A percentile compares a stretch with the other conserved stretches of the same genome.
Conservation (phyloP, 768 basidiomycete genomes). For the Boletellus ananas region DNA sequence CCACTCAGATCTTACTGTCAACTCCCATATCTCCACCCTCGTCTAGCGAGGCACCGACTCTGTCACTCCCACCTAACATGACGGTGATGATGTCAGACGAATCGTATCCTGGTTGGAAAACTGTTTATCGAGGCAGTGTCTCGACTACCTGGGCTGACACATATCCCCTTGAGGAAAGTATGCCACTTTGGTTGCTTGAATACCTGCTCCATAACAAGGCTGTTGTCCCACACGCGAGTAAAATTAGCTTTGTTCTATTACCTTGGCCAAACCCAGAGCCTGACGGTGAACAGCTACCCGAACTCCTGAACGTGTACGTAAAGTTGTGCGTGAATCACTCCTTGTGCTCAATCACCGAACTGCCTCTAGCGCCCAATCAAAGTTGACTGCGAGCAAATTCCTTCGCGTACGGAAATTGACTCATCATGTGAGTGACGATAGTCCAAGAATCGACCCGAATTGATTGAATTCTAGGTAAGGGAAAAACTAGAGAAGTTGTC, state of each 20-base stretch:
- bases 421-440: slow-evolving; percentile 57
- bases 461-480: slow-evolving; percentile 53
- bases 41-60: slow-evolving; percentile 65
- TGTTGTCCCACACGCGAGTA: slow-evolving; percentile 51
- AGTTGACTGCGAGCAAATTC: slow-evolving; percentile 84
- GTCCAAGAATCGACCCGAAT: neutral
- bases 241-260: slow-evolving; percentile 86
- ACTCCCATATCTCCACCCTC: slow-evolving; percentile 62
- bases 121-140: slow-evolving; percentile 72
- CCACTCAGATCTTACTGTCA: slow-evolving; percentile 52
- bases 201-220: slow-evolving; percentile 71
- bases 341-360: neutral
- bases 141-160: slow-evolving; percentile 52
- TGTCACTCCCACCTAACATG: slow-evolving; percentile 56
- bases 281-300: slow-evolving; percentile 61
- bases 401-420: slow-evolving; percentile 84
- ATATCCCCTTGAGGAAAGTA: slow-evolving; percentile 60
- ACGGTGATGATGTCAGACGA: slow-evolving; percentile 82
- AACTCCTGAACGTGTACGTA: slow-evolving; percentile 81
- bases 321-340: neutral
- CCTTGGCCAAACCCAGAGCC: slow-evolving; percentile 65
- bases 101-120: slow-evolving; percentile 65
- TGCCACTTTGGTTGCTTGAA: slow-evolving; percentile 89
- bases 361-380: slow-evolving; percentile 61
- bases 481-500: slow-evolving; percentile 73